These are phyloP conservation scores for Chaetoceros tenuissimus DNA, from an alignment of 108 stramenopile genomes.

Conservation along the genomic window DNA sequence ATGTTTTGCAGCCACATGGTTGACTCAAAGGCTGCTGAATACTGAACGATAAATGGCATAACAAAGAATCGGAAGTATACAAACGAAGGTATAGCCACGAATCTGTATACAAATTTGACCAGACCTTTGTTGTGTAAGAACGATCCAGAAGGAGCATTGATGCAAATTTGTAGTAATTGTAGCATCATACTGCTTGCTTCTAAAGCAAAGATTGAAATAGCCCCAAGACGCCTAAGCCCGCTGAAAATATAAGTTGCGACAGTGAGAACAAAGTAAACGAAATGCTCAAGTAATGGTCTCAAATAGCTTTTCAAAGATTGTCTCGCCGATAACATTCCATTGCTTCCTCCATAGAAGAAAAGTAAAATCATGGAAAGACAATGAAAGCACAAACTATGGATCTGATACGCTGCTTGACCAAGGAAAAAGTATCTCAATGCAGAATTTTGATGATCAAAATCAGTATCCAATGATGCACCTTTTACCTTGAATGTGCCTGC, in stretches of 20 bases:
- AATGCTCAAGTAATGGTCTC: slow-evolving; percentile 49
- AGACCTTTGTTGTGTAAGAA: slow-evolving; percentile 10
- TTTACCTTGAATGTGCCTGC: slow-evolving; percentile 37
- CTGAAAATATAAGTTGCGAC: slow-evolving; percentile 52
- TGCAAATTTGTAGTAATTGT: slow-evolving; percentile 68
- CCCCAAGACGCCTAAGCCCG: slow-evolving; percentile 55
- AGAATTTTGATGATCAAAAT: slow-evolving; percentile 56
- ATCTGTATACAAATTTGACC: slow-evolving; percentile 32
- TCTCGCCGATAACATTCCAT: slow-evolving; percentile 22
- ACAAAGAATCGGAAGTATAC: slow-evolving; percentile 62
- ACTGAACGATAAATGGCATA: slow-evolving; percentile 60
- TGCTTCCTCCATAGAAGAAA: slow-evolving; percentile 10
- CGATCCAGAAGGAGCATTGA: slow-evolving; percentile 45
- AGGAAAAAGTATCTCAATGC: slow-evolving; percentile 59
- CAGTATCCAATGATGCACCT: slow-evolving; percentile 31
- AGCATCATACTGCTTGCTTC: slow-evolving; percentile 53
- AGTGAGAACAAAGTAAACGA: slow-evolving; percentile 48
- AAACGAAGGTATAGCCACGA: slow-evolving; percentile 59
- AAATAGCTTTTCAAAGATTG: slow-evolving; percentile 30
- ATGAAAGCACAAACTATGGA: slow-evolving; percentile 69
- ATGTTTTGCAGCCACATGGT: slow-evolving; percentile 70
- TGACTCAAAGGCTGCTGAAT: slow-evolving; percentile 58
- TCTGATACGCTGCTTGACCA: slow-evolving; percentile 67
- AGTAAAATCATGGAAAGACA: slow-evolving; percentile 44
- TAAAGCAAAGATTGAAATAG: slow-evolving; percentile 65